Conservation (phyloP, 202 grass and related monocot species). For the Alloteropsis angusta region DNA sequence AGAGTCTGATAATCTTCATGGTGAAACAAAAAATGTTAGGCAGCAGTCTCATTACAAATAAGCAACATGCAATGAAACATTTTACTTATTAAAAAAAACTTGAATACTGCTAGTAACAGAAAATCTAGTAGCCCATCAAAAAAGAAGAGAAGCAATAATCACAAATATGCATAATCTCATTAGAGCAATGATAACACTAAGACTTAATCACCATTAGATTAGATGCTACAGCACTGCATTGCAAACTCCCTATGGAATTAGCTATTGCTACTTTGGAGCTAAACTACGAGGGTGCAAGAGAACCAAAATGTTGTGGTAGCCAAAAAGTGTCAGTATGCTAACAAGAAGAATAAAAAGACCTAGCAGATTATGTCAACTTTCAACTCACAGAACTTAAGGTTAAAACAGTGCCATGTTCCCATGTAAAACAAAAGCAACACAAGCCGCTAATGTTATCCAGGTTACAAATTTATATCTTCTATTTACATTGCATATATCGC, state of each 20-base stretch:
- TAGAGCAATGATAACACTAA: background rate
- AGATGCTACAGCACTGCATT: background rate
- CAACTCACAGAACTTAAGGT: background rate
- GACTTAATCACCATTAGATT: too few relatives aligned
- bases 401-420: background rate
- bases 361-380: too few relatives aligned
- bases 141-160: background rate
- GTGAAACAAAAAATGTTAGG: conserved; percentile 24
- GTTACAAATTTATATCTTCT: too few relatives aligned
- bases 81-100: background rate
- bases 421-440: background rate
- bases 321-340: background rate
- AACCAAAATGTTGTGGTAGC: background rate
- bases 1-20: conserved; percentile 64
- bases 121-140: background rate
- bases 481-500: too few relatives aligned
- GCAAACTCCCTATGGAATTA: background rate
- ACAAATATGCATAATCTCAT: background rate
- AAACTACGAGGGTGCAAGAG: background rate
- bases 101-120: background rate
- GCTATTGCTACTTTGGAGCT: background rate
- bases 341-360: background rate
- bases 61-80: background rate
- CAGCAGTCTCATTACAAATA: conserved; percentile 9
- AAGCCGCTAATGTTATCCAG: background rate